A percentile compares a stretch with the other conserved stretches of the same genome.
These are phyloP conservation scores for Ophiocordyceps camponoti-leonardi DNA, from an alignment of 2,329 filamentous ascomycete species.

Conservation along the genomic window DNA sequence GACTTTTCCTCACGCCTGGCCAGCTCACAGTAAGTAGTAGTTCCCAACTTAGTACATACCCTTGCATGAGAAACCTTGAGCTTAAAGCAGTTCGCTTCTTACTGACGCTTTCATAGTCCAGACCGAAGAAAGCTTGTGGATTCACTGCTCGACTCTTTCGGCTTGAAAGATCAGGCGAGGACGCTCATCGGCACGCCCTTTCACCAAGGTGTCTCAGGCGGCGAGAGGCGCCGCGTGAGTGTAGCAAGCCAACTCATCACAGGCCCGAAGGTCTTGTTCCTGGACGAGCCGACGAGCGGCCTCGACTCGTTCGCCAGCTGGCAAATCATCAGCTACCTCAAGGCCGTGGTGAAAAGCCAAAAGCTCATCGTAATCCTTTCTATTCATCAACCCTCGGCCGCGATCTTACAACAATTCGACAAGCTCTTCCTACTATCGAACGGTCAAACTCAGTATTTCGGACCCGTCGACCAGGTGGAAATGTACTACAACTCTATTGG, in stretches of 20 bases:
- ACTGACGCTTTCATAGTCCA: too few species aligned
- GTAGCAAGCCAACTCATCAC: conserved; percentile 73
- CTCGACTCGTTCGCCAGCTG: conserved; percentile 62
- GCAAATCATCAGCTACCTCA: conserved; percentile 62
- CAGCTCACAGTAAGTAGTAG: conserved; percentile 29
- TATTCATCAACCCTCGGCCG: conserved; percentile 72
- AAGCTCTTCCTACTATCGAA: conserved; percentile 57
- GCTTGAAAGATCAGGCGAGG: too few species aligned
- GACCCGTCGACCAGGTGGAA: conserved; percentile 34
- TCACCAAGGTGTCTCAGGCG: conserved; percentile 67
- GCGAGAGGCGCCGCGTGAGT: conserved; percentile 66
- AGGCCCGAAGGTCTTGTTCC: conserved; percentile 61
- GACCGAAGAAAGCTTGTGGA: too few species aligned
- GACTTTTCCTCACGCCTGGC: conserved; percentile 58
- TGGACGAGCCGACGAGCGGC: conserved; percentile 74
- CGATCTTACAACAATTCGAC: conserved; percentile 67
- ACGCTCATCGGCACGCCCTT: conserved; percentile 69
- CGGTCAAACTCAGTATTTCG: conserved; percentile 62
- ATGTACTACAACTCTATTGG: conserved; percentile 47
- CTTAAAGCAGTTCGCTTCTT: too few species aligned
- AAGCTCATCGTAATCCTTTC: conserved; percentile 58
- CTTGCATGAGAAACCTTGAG: too few species aligned
- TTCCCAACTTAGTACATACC: too few species aligned
- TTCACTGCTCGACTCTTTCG: too few species aligned
- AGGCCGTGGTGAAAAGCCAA: conserved; percentile 43